Percentiles rank a stretch among this genome's conserved stretches.
Evolutionary conservation across 768 basidiomycete species (phyloP).

Genomic region (Pleurotus sapidus): DNA sequence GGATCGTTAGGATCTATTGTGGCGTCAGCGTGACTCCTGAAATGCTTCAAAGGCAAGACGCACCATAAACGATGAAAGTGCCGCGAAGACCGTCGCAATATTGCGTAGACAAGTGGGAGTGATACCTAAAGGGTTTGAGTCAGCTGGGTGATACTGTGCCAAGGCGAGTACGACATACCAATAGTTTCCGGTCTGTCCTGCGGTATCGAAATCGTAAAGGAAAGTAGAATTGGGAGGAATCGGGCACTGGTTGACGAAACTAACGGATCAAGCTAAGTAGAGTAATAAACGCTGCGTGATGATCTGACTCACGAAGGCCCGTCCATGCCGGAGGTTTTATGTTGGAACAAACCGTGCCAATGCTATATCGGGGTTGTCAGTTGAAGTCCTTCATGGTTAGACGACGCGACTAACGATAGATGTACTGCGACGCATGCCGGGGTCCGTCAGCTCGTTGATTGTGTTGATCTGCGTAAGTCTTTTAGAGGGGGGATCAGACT

Average conservation of each 20-base stretch:
- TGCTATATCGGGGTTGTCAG: conserved; percentile 16
- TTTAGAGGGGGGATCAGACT: background rate
- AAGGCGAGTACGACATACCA: conserved; percentile 19
- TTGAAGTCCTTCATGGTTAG: background rate
- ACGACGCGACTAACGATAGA: conserved; percentile 19
- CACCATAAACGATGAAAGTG: conserved; percentile 26
- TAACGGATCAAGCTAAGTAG: conserved; percentile 1
- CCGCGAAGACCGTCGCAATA: conserved; percentile 46
- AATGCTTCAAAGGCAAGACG: conserved; percentile 7
- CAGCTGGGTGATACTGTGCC: conserved; percentile 19
- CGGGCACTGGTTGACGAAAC: conserved; percentile 48
- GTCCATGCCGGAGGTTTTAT: conserved; percentile 31
- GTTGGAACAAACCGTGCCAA: conserved; percentile 35
- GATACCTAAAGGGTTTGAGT: conserved; percentile 34
- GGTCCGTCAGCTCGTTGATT: conserved; percentile 22
- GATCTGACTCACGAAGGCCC: conserved; percentile 29
- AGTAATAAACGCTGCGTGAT: conserved; percentile 11
- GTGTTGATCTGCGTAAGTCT: conserved; percentile 18
- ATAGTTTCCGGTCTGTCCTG: conserved; percentile 29
- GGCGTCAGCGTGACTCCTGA: background rate
- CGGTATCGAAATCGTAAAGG: conserved; percentile 33
- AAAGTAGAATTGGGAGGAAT: conserved; percentile 34
- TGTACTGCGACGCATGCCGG: conserved; percentile 27
- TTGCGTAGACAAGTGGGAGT: conserved; percentile 44
- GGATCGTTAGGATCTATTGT: conserved; percentile 35